Conservation (phyloP, 139 green algal species). For the Coccomyxa sp. region DNA sequence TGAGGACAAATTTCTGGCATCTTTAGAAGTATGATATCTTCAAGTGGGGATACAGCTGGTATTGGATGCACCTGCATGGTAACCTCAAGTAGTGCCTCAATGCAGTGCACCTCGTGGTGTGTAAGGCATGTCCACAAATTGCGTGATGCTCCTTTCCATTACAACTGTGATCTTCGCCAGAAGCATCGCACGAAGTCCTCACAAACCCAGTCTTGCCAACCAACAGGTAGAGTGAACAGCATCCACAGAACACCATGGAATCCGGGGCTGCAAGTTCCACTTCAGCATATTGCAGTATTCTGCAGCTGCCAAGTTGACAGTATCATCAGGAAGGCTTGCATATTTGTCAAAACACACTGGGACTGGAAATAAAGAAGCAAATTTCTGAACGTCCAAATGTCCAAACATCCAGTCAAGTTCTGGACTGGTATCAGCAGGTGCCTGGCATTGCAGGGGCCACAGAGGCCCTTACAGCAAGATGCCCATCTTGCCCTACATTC, state of each 20-base stretch:
- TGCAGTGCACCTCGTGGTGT: not conserved
- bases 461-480: too few relatives aligned
- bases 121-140: not conserved
- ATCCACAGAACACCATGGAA: not conserved
- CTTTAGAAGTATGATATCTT: constrained; percentile 6
- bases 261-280: too few relatives aligned
- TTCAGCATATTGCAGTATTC: not conserved
- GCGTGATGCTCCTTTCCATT: not conserved
- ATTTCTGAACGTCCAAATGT: too few relatives aligned
- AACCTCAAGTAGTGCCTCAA: not conserved
- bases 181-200: not conserved
- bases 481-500: too few relatives aligned
- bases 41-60: not conserved
- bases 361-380: too few relatives aligned
- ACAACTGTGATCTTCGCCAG: not conserved
- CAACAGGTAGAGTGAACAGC: not conserved
- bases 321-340: too few relatives aligned
- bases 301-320: too few relatives aligned
- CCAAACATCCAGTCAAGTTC: too few relatives aligned
- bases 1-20: constrained; percentile 9
- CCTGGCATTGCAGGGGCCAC: too few relatives aligned
- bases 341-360: too few relatives aligned
- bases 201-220: not conserved
- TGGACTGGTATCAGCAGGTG: too few relatives aligned
- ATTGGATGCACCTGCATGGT: not conserved